phyloP scores from a whole-genome alignment of 345 rosid species.

The Syzygium aromaticum region DNA sequence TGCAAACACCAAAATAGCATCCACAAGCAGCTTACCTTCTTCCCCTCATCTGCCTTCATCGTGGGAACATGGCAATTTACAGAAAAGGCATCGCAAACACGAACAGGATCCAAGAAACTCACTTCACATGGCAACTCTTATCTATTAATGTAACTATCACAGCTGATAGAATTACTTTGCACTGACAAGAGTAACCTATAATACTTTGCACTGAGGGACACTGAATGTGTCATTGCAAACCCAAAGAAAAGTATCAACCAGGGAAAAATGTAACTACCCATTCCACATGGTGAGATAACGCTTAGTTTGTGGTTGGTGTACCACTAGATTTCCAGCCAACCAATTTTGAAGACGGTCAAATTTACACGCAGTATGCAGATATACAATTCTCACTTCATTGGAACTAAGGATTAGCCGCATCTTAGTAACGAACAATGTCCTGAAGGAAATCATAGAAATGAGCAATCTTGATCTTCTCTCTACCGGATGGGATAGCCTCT shows the following conservation, averaged over 20 bases:
- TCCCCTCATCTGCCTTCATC: slow-evolving; percentile 58
- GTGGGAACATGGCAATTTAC: slow-evolving; percentile 63
- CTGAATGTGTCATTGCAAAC: too few relatives aligned
- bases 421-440: slow-evolving; percentile 54
- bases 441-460: slow-evolving; percentile 78
- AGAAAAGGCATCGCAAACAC: slow-evolving; percentile 64
- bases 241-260: too few relatives aligned
- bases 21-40: slow-evolving; percentile 43
- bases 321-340: too few relatives aligned
- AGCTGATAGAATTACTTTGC: too few relatives aligned
- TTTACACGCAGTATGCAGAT: background rate
- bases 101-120: slow-evolving; percentile 66
- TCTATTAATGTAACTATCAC: too few relatives aligned
- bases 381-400: background rate
- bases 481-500: slow-evolving; percentile 63
- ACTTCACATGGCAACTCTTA: slow-evolving; percentile 17
- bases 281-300: too few relatives aligned
- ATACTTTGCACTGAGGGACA: too few relatives aligned
- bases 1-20: background rate
- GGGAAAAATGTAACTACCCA: too few relatives aligned
- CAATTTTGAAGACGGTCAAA: too few relatives aligned
- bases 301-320: too few relatives aligned
- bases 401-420: background rate
- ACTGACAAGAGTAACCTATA: too few relatives aligned
- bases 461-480: slow-evolving; percentile 51